phyloP scores from a whole-genome alignment of 345 rosid genomes.

The Bruguiera parviflora region DNA sequence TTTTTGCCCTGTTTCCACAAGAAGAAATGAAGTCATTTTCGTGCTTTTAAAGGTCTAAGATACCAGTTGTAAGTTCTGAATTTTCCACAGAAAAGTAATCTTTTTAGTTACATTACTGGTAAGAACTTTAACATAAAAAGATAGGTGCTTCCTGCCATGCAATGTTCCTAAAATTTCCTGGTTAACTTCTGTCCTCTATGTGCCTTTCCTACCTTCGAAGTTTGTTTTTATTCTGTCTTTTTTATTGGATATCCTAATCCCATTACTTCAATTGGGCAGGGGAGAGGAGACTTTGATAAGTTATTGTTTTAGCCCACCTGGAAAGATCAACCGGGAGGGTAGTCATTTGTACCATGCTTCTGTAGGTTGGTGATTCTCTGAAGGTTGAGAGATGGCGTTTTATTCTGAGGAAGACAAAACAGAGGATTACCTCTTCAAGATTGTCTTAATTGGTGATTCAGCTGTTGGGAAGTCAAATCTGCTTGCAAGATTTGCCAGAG shows the following conservation, averaged over 20 bases:
- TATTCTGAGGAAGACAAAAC: constrained; percentile 17
- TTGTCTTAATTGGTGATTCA: constrained; percentile 16
- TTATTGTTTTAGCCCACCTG: constrained; percentile 7
- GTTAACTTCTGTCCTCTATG: constrained; percentile 22
- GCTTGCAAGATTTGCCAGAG: constrained; percentile 18
- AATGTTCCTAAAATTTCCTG: constrained; percentile 14
- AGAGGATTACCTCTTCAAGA: constrained; percentile 24
- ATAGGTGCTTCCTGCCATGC: constrained; percentile 25
- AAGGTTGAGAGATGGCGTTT: constrained; percentile 15
- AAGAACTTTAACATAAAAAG: constrained; percentile 25
- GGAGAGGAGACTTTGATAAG: constrained; percentile 17
- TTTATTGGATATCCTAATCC: constrained; percentile 30
- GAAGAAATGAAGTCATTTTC: too few species aligned
- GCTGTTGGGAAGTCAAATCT: constrained; percentile 22
- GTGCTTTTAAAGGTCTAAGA: too few species aligned
- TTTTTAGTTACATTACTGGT: too few species aligned
- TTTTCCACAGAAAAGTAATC: too few species aligned
- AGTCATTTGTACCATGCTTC: constrained; percentile 4
- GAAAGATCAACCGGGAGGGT: background rate
- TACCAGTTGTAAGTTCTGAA: too few species aligned
- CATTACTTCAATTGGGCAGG: constrained; percentile 16
- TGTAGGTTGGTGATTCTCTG: constrained; percentile 8
- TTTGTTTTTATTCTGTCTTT: constrained; percentile 36
- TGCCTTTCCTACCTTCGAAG: constrained; percentile 41
- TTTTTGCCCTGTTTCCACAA: too few species aligned